Conservation (phyloP, 306 rosid genomes). For the Datisca glomerata region DNA sequence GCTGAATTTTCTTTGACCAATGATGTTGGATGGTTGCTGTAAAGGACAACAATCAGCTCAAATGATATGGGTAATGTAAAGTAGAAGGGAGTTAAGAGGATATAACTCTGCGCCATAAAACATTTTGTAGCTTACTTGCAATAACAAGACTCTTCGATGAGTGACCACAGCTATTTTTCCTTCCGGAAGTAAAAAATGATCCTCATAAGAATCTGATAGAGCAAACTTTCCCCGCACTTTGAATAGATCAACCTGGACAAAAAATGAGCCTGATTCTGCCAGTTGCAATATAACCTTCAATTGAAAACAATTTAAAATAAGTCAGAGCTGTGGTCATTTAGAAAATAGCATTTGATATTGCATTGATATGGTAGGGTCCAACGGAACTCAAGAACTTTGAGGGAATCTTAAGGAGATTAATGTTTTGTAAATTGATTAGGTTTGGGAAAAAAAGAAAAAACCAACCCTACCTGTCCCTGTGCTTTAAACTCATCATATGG, state of each 20-base stretch:
- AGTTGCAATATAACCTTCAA: slow-evolving; percentile 84
- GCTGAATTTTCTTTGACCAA: slow-evolving; percentile 90
- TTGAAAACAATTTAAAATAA: slow-evolving; percentile 16
- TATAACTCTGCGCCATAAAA: slow-evolving; percentile 3
- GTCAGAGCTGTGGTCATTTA: slow-evolving; percentile 1
- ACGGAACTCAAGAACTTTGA: slow-evolving; percentile 4
- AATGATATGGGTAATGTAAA: background rate
- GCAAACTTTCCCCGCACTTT: slow-evolving; percentile 99
- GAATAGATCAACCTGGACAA: slow-evolving; percentile 92
- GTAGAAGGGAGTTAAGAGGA: no score
- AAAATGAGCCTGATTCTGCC: slow-evolving; percentile 97
- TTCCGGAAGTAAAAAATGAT: slow-evolving; percentile 84
- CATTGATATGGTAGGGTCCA: no score
- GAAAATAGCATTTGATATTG: slow-evolving; percentile 6
- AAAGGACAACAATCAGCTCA: slow-evolving; percentile 13
- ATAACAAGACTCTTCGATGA: slow-evolving; percentile 65
- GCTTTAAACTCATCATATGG: slow-evolving; percentile 80
- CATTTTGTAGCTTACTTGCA: slow-evolving; percentile 61
- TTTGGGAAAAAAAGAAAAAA: no score
- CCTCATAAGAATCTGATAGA: slow-evolving; percentile 92
- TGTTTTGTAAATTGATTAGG: no score
- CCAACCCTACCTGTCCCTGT: slow-evolving; percentile 82
- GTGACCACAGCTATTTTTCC: slow-evolving; percentile 75
- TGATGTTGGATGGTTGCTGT: slow-evolving; percentile 86
- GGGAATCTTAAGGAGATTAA: no score